Percentiles rank a stretch among this genome's conserved stretches.
Conservation (phyloP, 2,329 filamentous ascomycete genomes). For the Penicillium sclerotiorum region DNA sequence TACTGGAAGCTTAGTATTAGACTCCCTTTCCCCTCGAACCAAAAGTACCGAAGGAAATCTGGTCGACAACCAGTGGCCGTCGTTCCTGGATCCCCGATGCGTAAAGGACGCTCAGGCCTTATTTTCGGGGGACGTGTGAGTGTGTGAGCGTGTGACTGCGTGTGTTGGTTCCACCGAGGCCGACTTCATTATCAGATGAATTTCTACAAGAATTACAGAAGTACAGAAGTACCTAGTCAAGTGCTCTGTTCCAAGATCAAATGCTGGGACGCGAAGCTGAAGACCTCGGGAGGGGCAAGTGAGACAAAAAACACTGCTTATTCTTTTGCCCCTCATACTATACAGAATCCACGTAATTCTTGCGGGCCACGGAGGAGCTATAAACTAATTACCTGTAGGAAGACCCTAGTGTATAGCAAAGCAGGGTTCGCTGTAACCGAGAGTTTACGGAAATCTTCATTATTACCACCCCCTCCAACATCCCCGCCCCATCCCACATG, state of each 20-base stretch:
- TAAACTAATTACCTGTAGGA: too few species aligned
- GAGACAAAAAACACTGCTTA: slow-evolving; percentile 14
- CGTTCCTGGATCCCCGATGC: slow-evolving; percentile 31
- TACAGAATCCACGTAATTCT: slow-evolving; percentile 12
- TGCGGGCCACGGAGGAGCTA: too few species aligned
- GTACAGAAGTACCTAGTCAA: too few species aligned
- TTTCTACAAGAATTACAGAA: not conserved
- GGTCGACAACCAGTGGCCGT: slow-evolving; percentile 32
- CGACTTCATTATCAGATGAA: not conserved
- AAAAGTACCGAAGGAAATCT: too few species aligned
- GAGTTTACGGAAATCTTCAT: not conserved
- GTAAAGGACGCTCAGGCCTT: slow-evolving; percentile 19
- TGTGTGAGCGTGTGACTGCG: slow-evolving; percentile 13
- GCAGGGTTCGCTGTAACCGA: not conserved
- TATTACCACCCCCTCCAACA: not conserved
- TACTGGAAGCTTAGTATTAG: not conserved
- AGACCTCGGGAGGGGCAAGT: slow-evolving; percentile 6
- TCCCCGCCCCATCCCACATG: not conserved
- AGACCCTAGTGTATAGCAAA: too few species aligned
- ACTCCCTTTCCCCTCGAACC: not conserved
- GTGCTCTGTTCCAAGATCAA: too few species aligned
- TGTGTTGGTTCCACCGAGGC: slow-evolving; percentile 9
- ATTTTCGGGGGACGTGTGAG: not conserved
- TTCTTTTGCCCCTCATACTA: slow-evolving; percentile 6
- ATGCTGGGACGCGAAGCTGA: too few species aligned